Conservation (phyloP, 768 basidiomycete species). For the Cystobasidium tubakii region DNA sequence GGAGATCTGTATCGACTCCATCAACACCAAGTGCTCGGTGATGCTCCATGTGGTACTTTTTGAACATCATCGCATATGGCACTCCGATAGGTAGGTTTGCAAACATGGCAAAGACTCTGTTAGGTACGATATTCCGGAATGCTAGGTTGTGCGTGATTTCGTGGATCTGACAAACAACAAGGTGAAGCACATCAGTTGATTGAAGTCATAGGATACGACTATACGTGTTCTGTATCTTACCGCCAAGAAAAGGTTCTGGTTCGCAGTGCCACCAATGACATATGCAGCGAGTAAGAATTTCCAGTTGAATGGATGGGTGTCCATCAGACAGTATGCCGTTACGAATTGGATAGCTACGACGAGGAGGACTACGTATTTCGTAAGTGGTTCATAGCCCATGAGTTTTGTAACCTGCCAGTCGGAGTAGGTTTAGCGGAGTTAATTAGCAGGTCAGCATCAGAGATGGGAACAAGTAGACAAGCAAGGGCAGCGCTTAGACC, state of each 20-base stretch:
- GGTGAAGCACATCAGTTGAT: background rate
- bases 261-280: conserved; percentile 82
- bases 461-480: background rate
- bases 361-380: conserved; percentile 77
- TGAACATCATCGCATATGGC: conserved; percentile 92
- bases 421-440: background rate
- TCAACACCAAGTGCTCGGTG: conserved; percentile 94
- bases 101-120: conserved; percentile 80
- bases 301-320: conserved; percentile 64
- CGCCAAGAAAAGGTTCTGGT: conserved; percentile 95
- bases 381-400: conserved; percentile 90
- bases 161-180: conserved; percentile 59
- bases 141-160: conserved; percentile 98
- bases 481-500: conserved; percentile 41
- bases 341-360: conserved; percentile 74
- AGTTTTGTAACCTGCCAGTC: conserved; percentile 72
- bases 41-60: conserved; percentile 94
- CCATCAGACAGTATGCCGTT: conserved; percentile 61
- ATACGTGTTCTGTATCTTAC: too few relatives aligned
- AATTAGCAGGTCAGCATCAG: background rate
- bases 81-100: conserved; percentile 90
- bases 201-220: background rate
- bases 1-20: conserved; percentile 91
- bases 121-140: conserved; percentile 71
- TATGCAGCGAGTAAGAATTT: conserved; percentile 74